Base-by-base conservation (phyloP, 2,329 filamentous ascomycete species). In the Sporothrix pseudoabietina region DNA sequence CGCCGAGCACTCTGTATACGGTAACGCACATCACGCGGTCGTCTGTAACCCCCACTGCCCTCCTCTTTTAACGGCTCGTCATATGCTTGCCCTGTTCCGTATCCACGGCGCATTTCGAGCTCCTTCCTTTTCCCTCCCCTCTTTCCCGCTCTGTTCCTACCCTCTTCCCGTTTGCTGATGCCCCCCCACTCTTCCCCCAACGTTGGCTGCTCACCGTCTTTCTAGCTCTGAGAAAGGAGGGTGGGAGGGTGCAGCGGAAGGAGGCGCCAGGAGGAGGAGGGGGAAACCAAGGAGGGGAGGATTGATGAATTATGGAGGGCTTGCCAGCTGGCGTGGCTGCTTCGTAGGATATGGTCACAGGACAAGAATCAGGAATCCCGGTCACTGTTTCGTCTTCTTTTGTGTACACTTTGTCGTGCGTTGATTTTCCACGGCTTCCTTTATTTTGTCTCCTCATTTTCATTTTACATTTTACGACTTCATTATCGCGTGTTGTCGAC, bases 161-260 rank as follows among this genome's bases (percentile, higher is more conserved):
- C 68, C 68, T 57, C 66, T 19, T 57, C 49, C 65, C 68, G 8
- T 35, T 57, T 35, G 30, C 35, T n/a, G n/a, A 35, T 30, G 16
- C 54, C 69, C 35, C 32, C 49, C 54, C 26, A 26, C 26, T 26
- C 26, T 26, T 57, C 19, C 30, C 44, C 44, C 26, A n/a, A 49
- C n/a, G n/a, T 6, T 32, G 68, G 49, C 26, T 63, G 69, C 55
- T 71, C 69, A 71, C 69, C 69, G 69, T 71, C 69, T 63, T 71
- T 71, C 55, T 39, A 35, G 69, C 54, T 49, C 26, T 35, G 16
- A 10, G n/a, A 35, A 57, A n/a, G 35, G 14, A n/a, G 49, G n/a
- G 68, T 16, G 68, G 32, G 52, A 70, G 49, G 66, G 66, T 52
- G 44, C 26, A 55, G 47, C 66, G 47, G 47, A 35, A 69, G 26